A percentile compares a stretch with the other conserved stretches of the same genome.
These are phyloP conservation scores for Penicillium egyptiacum DNA, from an alignment of 495 filamentous ascomycete species.

Conservation along the genomic window DNA sequence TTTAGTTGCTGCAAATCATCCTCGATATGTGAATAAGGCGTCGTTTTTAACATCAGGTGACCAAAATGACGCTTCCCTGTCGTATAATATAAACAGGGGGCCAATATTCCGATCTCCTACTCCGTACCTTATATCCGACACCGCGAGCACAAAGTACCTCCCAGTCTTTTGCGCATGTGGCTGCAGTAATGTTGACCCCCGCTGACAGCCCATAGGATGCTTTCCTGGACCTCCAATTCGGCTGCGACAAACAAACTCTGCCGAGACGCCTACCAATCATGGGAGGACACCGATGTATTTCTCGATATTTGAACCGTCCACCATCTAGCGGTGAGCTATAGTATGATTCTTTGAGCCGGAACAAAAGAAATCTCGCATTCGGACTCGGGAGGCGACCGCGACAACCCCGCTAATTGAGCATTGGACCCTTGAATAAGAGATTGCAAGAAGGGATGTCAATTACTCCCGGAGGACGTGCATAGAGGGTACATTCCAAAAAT, in stretches of 20 bases:
- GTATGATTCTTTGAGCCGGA: conserved; percentile 14
- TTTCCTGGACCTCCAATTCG: conserved; percentile 27
- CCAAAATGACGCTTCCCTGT: not conserved
- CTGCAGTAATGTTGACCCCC: conserved; percentile 12
- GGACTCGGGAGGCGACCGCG: conserved; percentile 1
- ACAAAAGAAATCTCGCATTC: conserved; percentile 3
- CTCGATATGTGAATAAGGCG: conserved; percentile 1
- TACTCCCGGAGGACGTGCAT: not conserved
- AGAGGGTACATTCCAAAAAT: conserved; percentile 11
- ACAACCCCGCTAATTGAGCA: conserved; percentile 5
- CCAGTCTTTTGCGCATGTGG: conserved; percentile 10
- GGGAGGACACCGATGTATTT: not conserved
- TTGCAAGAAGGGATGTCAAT: conserved; percentile 8
- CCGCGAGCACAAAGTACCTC: conserved; percentile 4
- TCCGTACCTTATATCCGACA: conserved; percentile 13
- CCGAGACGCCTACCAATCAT: conserved; percentile 14
- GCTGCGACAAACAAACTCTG: conserved; percentile 12
- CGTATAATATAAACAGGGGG: conserved; percentile 1
- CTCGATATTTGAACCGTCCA: conserved; percentile 17
- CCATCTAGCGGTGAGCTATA: conserved; percentile 34
- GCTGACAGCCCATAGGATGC: conserved; percentile 22
- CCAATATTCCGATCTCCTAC: conserved; percentile 1
- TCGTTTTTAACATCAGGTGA: conserved; percentile 10
- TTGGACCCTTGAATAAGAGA: not conserved
- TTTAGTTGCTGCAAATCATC: conserved; percentile 11